Percentiles rank a stretch among this genome's conserved stretches.
Conservation (phyloP, 1,284 basidiomycete genomes). For the Neolentinus lepideus region DNA sequence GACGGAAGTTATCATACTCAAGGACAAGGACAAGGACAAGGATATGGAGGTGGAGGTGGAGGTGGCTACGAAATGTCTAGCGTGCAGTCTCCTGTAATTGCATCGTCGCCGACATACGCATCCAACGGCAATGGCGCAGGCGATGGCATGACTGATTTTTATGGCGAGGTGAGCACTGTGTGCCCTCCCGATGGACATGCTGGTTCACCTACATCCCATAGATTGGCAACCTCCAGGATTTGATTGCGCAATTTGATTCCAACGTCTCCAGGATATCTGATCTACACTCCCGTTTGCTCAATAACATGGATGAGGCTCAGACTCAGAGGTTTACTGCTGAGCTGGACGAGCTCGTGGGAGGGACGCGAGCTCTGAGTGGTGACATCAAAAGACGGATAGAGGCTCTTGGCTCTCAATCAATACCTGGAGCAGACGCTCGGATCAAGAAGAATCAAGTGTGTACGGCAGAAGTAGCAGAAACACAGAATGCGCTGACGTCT, state of each 20-base stretch:
- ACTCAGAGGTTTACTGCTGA: conserved; percentile 37
- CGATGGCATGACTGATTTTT: conserved; percentile 31
- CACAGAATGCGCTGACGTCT: not conserved
- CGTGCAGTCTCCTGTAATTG: conserved; percentile 13
- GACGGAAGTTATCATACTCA: not conserved
- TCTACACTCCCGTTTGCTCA: conserved; percentile 52
- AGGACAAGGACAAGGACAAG: not conserved
- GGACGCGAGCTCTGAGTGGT: conserved; percentile 59
- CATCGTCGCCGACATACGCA: conserved; percentile 11
- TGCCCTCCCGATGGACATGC: not conserved
- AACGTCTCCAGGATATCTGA: conserved; percentile 54
- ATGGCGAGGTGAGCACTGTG: conserved; percentile 26
- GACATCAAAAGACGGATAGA: conserved; percentile 62
- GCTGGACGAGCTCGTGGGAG: conserved; percentile 48
- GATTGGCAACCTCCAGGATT: conserved; percentile 51
- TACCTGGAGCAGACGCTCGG: conserved; percentile 43
- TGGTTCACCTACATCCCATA: conserved; percentile 13
- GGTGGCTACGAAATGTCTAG: conserved; percentile 24
- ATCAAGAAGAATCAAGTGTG: conserved; percentile 68
- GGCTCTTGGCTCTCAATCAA: conserved; percentile 32
- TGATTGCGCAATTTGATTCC: conserved; percentile 44
- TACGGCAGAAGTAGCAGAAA: not conserved
- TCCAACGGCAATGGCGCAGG: conserved; percentile 17
- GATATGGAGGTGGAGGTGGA: not conserved
- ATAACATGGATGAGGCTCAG: conserved; percentile 43